A percentile compares a stretch with the other conserved stretches of the same genome.
phyloP scores from a whole-genome alignment of 352 stramenopile species.

The Phytophthora sp. region DNA sequence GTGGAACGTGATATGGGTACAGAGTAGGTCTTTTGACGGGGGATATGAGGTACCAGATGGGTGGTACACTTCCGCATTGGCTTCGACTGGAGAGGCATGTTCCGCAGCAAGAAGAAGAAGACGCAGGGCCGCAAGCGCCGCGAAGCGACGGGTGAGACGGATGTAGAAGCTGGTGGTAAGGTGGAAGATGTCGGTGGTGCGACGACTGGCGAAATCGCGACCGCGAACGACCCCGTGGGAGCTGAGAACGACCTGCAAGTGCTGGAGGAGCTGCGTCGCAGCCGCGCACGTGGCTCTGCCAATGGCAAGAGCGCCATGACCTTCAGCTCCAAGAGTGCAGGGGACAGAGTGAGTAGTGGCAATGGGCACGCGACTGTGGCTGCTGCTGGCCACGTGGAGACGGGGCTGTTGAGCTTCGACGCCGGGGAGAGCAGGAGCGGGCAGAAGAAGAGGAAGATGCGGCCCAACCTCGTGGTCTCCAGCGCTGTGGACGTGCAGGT shows the following conservation, averaged over 20 bases:
- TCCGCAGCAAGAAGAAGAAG: constrained; percentile 56
- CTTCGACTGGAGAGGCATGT: constrained; percentile 32
- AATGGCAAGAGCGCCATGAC: constrained; percentile 36
- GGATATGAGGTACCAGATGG: too few species aligned
- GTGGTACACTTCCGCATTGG: too few species aligned
- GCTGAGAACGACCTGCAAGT: constrained; percentile 30
- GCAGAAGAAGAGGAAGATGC: constrained; percentile 59
- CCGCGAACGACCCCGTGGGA: constrained; percentile 1
- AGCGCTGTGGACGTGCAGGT: constrained; percentile 29
- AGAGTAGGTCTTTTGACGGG: too few species aligned
- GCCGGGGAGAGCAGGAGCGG: constrained; percentile 32
- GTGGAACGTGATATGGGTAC: constrained; percentile 9
- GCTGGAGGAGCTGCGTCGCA: constrained; percentile 40
- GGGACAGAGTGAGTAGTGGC: background rate
- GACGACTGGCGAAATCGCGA: background rate
- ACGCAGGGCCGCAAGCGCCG: constrained; percentile 39
- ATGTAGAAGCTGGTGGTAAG: background rate
- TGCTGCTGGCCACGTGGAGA: background rate
- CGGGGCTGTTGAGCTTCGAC: constrained; percentile 61
- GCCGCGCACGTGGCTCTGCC: constrained; percentile 31
- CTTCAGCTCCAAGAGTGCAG: constrained; percentile 46
- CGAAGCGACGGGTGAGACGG: constrained; percentile 20
- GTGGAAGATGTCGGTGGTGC: background rate
- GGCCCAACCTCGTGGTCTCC: constrained; percentile 56
- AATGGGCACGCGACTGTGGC: background rate